Conservation (phyloP, 371 early-diverging fungal species). For the Mortierella sp. region DNA sequence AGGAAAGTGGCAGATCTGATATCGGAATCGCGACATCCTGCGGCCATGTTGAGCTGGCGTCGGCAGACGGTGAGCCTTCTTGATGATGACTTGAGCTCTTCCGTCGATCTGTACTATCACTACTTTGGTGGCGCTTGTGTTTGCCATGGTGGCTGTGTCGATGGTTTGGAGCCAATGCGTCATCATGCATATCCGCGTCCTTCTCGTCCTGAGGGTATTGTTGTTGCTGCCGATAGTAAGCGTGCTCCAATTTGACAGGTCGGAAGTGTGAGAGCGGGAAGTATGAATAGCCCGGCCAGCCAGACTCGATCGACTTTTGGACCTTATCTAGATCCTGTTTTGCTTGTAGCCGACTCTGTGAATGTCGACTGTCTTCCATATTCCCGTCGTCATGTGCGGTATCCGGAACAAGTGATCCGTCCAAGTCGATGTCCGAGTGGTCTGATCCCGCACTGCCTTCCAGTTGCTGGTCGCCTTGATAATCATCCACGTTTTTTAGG, state of each 20-base stretch:
- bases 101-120: background rate
- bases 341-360: conserved; percentile 8
- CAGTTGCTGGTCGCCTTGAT: conserved; percentile 5
- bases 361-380: background rate
- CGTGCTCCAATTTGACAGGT: too few relatives aligned
- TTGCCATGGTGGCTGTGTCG: background rate
- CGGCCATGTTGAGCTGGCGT: too few relatives aligned
- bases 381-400: background rate
- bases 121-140: background rate
- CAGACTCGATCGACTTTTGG: conserved; percentile 42
- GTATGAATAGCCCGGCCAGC: conserved; percentile 33
- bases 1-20: conserved; percentile 30
- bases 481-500: conserved; percentile 41
- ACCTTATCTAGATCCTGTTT: conserved; percentile 37
- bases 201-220: background rate
- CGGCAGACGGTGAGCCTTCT: too few relatives aligned
- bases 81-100: background rate
- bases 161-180: background rate
- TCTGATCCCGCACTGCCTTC: too few relatives aligned
- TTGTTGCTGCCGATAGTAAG: background rate
- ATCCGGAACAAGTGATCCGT: background rate
- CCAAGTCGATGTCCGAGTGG: background rate
- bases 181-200: background rate
- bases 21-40: conserved; percentile 4
- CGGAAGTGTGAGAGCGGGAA: conserved; percentile 2